phyloP scores from a whole-genome alignment of 2,329 filamentous ascomycete genomes.

The Aaosphaeria pasadenensis region DNA sequence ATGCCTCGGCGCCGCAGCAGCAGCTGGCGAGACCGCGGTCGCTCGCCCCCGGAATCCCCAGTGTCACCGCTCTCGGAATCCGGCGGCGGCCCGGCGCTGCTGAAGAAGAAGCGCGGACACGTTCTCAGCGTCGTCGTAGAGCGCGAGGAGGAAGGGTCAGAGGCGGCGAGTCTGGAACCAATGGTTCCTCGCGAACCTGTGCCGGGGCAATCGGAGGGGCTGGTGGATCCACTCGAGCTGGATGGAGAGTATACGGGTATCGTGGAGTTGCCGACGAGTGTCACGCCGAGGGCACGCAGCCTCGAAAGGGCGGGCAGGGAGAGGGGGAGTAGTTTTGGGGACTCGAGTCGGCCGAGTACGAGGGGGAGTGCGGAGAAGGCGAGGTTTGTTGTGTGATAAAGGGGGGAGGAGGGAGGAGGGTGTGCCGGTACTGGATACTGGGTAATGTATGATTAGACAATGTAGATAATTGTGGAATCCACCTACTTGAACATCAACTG shows the following conservation, averaged over 20 bases:
- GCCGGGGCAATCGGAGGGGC: conserved; percentile 22
- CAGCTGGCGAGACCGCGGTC: background rate
- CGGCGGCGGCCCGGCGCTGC: conserved; percentile 7
- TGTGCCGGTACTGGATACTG: no score
- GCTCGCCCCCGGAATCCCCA: conserved; percentile 2
- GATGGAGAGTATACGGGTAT: conserved; percentile 15
- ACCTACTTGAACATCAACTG: no score
- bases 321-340: conserved; percentile 6
- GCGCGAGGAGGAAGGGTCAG: conserved; percentile 14
- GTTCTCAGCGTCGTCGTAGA: conserved; percentile 21
- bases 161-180: background rate
- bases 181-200: conserved; percentile 16
- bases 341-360: background rate
- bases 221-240: conserved; percentile 20
- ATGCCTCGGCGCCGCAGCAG: conserved; percentile 1
- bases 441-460: no score
- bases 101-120: conserved; percentile 17
- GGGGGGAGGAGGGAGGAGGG: no score
- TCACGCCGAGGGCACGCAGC: conserved; percentile 18
- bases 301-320: conserved; percentile 7
- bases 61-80: conserved; percentile 6
- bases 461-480: no score
- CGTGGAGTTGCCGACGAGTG: conserved; percentile 17
- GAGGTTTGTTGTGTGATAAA: background rate
- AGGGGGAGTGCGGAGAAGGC: background rate